Evolutionary conservation across 805 yeast species (phyloP).

Genomic region (Sugiyamaella lignohabitans): DNA sequence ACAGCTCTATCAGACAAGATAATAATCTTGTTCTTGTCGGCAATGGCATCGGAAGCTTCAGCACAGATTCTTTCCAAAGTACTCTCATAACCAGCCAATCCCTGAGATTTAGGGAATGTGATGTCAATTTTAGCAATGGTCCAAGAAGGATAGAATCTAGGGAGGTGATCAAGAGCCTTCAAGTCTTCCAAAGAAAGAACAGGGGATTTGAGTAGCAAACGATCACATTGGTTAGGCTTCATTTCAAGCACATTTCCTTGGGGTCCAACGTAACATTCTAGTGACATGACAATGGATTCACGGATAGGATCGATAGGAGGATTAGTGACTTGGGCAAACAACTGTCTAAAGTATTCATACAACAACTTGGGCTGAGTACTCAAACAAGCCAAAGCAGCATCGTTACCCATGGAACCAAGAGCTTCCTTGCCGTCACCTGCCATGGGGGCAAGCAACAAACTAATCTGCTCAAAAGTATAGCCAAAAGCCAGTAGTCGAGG

Average conservation of each 20-base stretch:
- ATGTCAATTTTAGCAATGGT: slow-evolving; percentile 75
- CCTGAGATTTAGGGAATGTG: slow-evolving; percentile 78
- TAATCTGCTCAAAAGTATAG: slow-evolving; percentile 88
- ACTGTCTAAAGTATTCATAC: slow-evolving; percentile 90
- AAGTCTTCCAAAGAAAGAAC: slow-evolving; percentile 69
- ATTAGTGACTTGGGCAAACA: slow-evolving; percentile 97
- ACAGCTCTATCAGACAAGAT: slow-evolving; percentile 68
- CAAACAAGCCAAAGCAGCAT: slow-evolving; percentile 89
- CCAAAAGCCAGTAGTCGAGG: slow-evolving; percentile 83
- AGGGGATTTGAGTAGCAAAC: slow-evolving; percentile 78
- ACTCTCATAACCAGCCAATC: slow-evolving; percentile 75
- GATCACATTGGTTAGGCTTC: slow-evolving; percentile 86
- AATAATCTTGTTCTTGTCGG: slow-evolving; percentile 64
- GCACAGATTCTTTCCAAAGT: slow-evolving; percentile 83
- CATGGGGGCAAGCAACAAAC: slow-evolving; percentile 85
- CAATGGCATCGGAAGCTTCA: slow-evolving; percentile 80
- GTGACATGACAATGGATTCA: slow-evolving; percentile 93
- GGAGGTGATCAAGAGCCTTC: slow-evolving; percentile 64
- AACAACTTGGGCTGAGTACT: slow-evolving; percentile 86
- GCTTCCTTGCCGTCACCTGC: slow-evolving; percentile 89
- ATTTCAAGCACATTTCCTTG: slow-evolving; percentile 93
- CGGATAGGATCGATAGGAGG: slow-evolving; percentile 99
- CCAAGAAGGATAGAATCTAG: slow-evolving; percentile 80
- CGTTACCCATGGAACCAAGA: slow-evolving; percentile 98
- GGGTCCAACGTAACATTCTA: slow-evolving; percentile 97